Evolutionary conservation across 768 basidiomycete genomes (phyloP).

Genomic region (Calocera viscosa): DNA sequence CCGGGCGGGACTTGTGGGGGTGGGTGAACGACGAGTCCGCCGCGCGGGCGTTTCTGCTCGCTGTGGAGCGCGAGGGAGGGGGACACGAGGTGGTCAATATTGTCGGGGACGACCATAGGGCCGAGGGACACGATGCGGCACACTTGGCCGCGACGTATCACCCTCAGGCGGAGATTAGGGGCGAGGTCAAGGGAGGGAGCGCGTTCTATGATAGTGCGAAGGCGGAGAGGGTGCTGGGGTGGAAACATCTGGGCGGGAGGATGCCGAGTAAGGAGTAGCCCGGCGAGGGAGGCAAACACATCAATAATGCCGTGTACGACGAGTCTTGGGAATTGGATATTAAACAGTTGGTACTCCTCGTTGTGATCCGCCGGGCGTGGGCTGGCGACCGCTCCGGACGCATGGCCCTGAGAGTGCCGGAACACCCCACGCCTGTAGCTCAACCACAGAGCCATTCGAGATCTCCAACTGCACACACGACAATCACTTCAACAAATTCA

Average conservation of each 20-base stretch:
- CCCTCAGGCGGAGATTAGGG: constrained; percentile 13
- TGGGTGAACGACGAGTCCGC: constrained; percentile 10
- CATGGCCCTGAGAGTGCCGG: no score
- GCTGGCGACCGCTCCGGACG: no score
- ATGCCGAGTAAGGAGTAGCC: neutral
- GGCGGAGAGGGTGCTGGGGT: constrained; percentile 15
- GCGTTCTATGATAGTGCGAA: constrained; percentile 15
- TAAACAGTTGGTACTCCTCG: no score
- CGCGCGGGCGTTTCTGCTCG: constrained; percentile 14
- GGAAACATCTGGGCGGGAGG: constrained; percentile 15
- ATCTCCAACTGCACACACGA: no score
- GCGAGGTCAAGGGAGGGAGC: neutral
- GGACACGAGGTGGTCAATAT: constrained; percentile 16
- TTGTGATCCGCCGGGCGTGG: no score
- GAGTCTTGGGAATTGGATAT: neutral
- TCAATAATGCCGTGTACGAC: neutral
- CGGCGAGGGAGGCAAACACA: neutral
- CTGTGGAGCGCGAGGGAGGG: constrained; percentile 13
- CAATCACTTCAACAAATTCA: no score
- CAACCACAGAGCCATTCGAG: no score
- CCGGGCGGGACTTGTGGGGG: constrained; percentile 15
- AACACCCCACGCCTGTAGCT: no score
- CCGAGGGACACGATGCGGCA: constrained; percentile 10
- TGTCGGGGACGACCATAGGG: constrained; percentile 10
- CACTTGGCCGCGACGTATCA: constrained; percentile 13